Evolutionary conservation across 257 asterid species (phyloP), one percentile per base, ranked within the genome.

Genomic region (Solanum corneliomulleri): DNA sequence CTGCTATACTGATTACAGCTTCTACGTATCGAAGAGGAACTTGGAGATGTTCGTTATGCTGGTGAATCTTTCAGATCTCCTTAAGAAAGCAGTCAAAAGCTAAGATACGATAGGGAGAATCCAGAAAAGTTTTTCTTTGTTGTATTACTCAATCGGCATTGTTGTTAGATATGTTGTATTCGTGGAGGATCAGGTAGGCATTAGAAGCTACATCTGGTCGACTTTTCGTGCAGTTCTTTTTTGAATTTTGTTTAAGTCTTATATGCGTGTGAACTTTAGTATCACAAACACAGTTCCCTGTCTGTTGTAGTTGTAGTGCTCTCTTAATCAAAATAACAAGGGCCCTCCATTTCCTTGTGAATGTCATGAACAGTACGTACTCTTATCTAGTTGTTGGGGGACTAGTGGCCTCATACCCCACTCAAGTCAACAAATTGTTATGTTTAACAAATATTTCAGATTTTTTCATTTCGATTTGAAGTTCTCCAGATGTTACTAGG

Each of bases 21-120:
- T 89, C 94, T 95, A 16, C 99, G 98, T 86, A 95, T 97, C 70
- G 99, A 97, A 88, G 98, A 95, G 92, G 99, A 97, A 88, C 97
- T 97, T 37, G 98, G 99, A 70, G 89, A 89, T 84, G 99, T 97
- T 87, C 94, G 98, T 71, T 95, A 95, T 91, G 99, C 99, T 87
- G 99, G 99, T 82, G 97, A 92, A 92, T 95, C 95, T 90, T 97
- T 95, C 94, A 95, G 98, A 91, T 91, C 93, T 42, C 98, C 98
- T 12, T 95, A 91, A 91, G 86, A 84, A 74, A 83, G 62, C n/a
- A 66, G 9, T 81, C 85, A 49, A 49, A 49, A 49, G 23, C 7
- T 47, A 81, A 5, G 4, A 29, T 18, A 29, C 31, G 21, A 23
- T 29, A 81, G 45, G 44, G 69, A 81, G 69, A 81, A 16, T 49